Evolutionary conservation across 2,329 filamentous ascomycete genomes (phyloP), one percentile per base, ranked within the genome.

Genomic region (Teratosphaeria viscida): DNA sequence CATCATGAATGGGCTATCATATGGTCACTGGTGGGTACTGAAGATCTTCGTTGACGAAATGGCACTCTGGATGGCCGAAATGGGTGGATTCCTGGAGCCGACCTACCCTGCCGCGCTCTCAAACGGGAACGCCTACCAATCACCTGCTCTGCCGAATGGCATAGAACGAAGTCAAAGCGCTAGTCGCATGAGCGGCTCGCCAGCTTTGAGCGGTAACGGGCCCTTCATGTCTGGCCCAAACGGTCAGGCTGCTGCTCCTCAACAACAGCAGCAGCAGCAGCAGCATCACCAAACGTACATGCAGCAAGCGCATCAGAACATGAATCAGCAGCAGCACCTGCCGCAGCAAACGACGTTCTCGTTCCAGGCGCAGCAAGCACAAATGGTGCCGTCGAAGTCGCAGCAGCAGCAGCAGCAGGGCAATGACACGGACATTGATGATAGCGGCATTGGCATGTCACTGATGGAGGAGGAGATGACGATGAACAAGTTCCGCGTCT

Each of bases 31-130:
- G 90, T 94, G 89, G 89, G 89, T 96, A 60, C 91, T 91, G 3
- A 96, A 96, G 72, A 92, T 92, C 60, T 97, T 92, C 81, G 83
- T 96, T 57, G 92, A 96, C 69, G 92, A 97, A 76, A 95, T 95
- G 89, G 85, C 91, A 56, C 82, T 88, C 60, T 96, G 95, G 81
- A 79, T 96, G 65, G 90, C 90, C 0, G 90, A 95, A 68, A 86
- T 92, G 67, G 92, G 92, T 56, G 92, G 92, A 0, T 96, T 96
- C 70, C 85, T 96, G 78, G 79, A 80, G 35, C 78, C 63, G 11
- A 53, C 54, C 10, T 54, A 39, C 55, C 56, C 61, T 11, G 56
- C 62, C 6, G 58, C 26, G 16, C 11, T 39, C 12, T 32, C 26
- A n/a, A 57, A 55, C 49, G 54, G 56, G 19, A 62, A 60, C 39